Percentiles rank a stretch among this genome's conserved stretches.
These are phyloP conservation scores for Aristolochia contorta DNA, from an alignment of 164 flowering plant genomes.

Conservation along the genomic window DNA sequence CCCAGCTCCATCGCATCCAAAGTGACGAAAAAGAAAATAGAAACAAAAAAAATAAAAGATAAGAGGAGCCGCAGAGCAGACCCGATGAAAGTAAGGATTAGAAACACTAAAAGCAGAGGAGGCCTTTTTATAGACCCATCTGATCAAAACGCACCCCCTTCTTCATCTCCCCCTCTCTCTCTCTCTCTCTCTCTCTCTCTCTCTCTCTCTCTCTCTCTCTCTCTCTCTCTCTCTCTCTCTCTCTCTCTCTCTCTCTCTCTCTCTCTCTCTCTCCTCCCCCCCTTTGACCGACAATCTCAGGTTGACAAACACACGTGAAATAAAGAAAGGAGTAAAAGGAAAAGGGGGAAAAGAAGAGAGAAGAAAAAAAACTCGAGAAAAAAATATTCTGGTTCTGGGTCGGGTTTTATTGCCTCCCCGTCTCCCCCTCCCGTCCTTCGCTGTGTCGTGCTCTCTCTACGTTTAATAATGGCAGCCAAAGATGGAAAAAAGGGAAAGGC, in stretches of 20 bases:
- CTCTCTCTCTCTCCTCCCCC: constrained; percentile 24
- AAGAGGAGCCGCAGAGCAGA: background rate
- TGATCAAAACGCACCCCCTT: background rate
- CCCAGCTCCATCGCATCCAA: constrained; percentile 44
- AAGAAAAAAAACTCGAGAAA: background rate
- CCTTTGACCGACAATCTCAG: constrained; percentile 49
- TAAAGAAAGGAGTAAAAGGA: background rate
- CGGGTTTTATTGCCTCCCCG: background rate
- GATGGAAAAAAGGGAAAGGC: background rate
- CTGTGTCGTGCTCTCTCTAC: too few species aligned
- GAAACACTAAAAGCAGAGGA: constrained; percentile 8
- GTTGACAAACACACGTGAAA: constrained; percentile 12
- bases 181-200: constrained; percentile 23
- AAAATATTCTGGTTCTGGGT: background rate
- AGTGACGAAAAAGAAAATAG: background rate
- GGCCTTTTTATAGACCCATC: constrained; percentile 10
- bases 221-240: constrained; percentile 20
- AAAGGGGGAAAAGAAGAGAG: background rate
- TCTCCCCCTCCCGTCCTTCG: too few species aligned
- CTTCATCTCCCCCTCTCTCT: constrained; percentile 16
- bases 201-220: constrained; percentile 1
- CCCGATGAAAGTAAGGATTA: background rate
- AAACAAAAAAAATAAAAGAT: too few species aligned
- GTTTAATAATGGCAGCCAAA: background rate
- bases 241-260: constrained; percentile 1